Percentiles rank a stretch among this genome's conserved stretches.
These are phyloP conservation scores for Sugiyamaella chiloensis DNA, from an alignment of 805 yeast species.

Conservation along the genomic window DNA sequence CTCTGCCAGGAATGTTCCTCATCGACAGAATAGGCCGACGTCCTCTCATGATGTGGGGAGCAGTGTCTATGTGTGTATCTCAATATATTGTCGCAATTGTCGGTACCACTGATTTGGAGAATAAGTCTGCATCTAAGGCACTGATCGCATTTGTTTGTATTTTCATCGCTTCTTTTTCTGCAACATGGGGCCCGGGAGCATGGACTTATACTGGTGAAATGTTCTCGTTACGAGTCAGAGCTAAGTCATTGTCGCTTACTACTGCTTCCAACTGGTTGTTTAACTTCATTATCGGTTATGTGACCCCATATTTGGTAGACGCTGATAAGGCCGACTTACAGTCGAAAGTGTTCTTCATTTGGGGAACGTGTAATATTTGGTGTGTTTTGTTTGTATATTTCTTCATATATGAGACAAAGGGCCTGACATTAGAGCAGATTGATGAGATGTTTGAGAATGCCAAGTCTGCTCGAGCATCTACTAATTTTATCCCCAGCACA, in stretches of 20 bases:
- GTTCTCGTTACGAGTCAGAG: constrained; percentile 60
- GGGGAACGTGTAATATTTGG: constrained; percentile 66
- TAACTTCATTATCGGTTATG: constrained; percentile 28
- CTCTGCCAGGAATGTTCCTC: constrained; percentile 76
- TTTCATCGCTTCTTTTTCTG: constrained; percentile 52
- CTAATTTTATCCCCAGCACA: constrained; percentile 10
- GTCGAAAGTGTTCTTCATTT: constrained; percentile 49
- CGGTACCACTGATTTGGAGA: constrained; percentile 40
- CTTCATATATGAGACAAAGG: constrained; percentile 68
- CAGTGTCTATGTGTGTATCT: constrained; percentile 65
- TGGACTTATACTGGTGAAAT: constrained; percentile 68
- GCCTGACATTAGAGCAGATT: constrained; percentile 65
- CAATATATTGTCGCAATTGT: constrained; percentile 68
- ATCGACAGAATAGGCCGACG: constrained; percentile 84
- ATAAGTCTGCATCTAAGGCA: constrained; percentile 44
- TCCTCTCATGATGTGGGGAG: constrained; percentile 61
- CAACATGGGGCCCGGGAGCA: constrained; percentile 49
- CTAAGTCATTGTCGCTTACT: constrained; percentile 56
- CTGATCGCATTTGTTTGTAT: constrained; percentile 48
- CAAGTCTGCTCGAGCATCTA: constrained; percentile 7
- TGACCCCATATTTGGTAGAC: constrained; percentile 23
- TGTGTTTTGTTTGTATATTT: constrained; percentile 56
- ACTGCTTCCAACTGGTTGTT: constrained; percentile 64
- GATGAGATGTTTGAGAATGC: constrained; percentile 52
- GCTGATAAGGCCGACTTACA: constrained; percentile 51